These are phyloP conservation scores for Calocybe indica DNA, from an alignment of 768 basidiomycete species.

Conservation along the genomic window DNA sequence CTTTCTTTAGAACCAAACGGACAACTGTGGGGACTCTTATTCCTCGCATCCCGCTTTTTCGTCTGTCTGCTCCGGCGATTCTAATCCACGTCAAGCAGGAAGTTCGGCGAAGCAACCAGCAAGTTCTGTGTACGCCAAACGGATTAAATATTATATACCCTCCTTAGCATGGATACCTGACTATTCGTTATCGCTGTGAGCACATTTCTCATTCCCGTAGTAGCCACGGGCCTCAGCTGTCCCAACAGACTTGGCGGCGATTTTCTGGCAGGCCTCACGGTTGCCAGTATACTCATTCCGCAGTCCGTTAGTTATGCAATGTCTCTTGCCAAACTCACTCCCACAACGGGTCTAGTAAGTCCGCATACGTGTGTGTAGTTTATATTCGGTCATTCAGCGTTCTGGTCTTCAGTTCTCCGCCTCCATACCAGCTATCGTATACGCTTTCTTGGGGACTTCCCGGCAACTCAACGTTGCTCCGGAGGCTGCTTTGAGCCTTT, in stretches of 20 bases:
- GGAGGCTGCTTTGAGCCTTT: slow-evolving; percentile 81
- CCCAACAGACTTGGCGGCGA: slow-evolving; percentile 40
- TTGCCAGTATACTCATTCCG: slow-evolving; percentile 80
- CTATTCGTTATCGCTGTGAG: slow-evolving; percentile 65
- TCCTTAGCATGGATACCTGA: slow-evolving; percentile 75
- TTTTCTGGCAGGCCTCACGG: slow-evolving; percentile 79
- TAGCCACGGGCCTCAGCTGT: neutral
- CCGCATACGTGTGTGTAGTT: neutral
- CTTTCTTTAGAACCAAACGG: too few species aligned
- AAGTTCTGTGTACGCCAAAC: slow-evolving; percentile 20
- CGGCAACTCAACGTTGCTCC: slow-evolving; percentile 80
- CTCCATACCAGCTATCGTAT: slow-evolving; percentile 81
- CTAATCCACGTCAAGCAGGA: too few species aligned
- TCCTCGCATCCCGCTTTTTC: too few species aligned
- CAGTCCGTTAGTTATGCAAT: slow-evolving; percentile 91
- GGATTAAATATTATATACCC: slow-evolving; percentile 71
- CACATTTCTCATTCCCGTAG: neutral
- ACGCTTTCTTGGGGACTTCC: slow-evolving; percentile 86
- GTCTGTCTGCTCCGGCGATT: too few species aligned
- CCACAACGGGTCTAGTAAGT: slow-evolving; percentile 78
- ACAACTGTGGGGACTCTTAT: too few species aligned
- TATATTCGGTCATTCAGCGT: neutral
- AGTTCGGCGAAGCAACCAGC: too few species aligned
- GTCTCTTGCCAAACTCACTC: slow-evolving; percentile 79
- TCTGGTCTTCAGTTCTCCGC: slow-evolving; percentile 59